phyloP scores from a whole-genome alignment of 192 early-diverging fungal species.

The Diversispora eburnea region DNA sequence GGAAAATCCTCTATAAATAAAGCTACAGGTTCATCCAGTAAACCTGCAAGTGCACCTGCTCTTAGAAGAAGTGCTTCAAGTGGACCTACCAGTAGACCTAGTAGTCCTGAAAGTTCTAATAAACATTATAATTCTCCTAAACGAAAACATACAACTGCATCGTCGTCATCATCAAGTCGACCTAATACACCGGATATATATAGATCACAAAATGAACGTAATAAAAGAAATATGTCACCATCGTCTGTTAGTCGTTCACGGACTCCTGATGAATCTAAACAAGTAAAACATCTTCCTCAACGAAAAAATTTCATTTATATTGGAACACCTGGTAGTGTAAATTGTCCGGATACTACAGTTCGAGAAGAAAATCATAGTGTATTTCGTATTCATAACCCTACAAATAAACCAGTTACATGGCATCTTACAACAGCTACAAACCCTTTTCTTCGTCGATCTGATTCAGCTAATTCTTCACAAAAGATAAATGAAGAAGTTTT shows the following conservation, averaged over 20 bases:
- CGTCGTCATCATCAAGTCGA: slow-evolving; percentile 12
- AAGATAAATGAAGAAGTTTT: slow-evolving; percentile 30
- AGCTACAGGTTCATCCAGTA: not conserved
- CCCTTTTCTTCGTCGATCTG: slow-evolving; percentile 23
- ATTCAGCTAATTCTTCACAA: slow-evolving; percentile 9
- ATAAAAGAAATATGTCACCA: not conserved
- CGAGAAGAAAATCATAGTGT: slow-evolving; percentile 15
- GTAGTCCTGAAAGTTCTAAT: slow-evolving; percentile 22
- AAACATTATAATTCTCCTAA: not conserved
- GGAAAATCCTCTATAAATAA: not conserved
- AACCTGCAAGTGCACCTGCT: not conserved
- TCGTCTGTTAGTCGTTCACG: slow-evolving; percentile 10
- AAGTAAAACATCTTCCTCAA: slow-evolving; percentile 11
- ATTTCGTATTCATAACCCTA: slow-evolving; percentile 28
- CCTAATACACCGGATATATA: slow-evolving; percentile 24
- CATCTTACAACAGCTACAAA: slow-evolving; percentile 29
- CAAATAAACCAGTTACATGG: slow-evolving; percentile 28
- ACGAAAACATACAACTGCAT: not conserved
- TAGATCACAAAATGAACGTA: not conserved
- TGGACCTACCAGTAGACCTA: slow-evolving; percentile 18
- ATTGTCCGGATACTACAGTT: slow-evolving; percentile 14
- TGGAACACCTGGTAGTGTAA: slow-evolving; percentile 19
- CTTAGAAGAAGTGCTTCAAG: slow-evolving; percentile 6
- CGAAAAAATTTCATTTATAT: slow-evolving; percentile 27
- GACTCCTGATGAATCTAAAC: slow-evolving; percentile 22